These are phyloP conservation scores for Symmetrospora coprosmae DNA, from an alignment of 768 basidiomycete genomes.

Conservation along the genomic window DNA sequence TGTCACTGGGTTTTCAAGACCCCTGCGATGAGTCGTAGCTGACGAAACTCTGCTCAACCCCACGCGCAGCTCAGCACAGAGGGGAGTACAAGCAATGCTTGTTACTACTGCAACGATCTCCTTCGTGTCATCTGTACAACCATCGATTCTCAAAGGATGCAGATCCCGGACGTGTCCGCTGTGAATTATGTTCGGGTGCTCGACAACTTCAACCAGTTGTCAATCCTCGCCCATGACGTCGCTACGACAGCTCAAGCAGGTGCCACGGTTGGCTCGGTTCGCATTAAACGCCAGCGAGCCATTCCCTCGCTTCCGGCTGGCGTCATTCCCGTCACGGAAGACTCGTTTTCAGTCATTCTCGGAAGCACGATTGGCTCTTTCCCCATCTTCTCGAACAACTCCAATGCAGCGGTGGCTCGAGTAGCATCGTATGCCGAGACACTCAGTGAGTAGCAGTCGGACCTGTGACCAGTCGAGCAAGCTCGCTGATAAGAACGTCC, in stretches of 20 bases:
- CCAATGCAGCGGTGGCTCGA: conserved; percentile 1
- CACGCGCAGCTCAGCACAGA: too few relatives aligned
- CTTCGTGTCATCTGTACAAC: conserved; percentile 22
- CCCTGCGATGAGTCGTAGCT: too few relatives aligned
- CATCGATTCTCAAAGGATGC: conserved; percentile 20
- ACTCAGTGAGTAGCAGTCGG: not conserved
- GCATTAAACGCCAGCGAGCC: not conserved
- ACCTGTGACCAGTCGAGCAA: not conserved
- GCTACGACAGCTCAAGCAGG: conserved; percentile 4
- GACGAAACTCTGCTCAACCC: too few relatives aligned
- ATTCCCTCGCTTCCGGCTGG: not conserved
- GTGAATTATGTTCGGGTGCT: not conserved
- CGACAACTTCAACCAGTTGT: not conserved
- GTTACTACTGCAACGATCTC: conserved; percentile 17
- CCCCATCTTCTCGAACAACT: conserved; percentile 2
- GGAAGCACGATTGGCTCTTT: conserved; percentile 8
- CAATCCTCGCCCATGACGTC: not conserved
- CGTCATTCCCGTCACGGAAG: not conserved
- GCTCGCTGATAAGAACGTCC: not conserved
- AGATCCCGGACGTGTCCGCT: not conserved
- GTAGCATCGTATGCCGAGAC: not conserved
- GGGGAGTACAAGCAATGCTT: not conserved
- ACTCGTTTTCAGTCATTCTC: not conserved
- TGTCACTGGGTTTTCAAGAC: too few relatives aligned
- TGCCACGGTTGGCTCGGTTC: not conserved